phyloP scores from a whole-genome alignment of 345 rosid species.

The Aquilaria yunnanensis region DNA sequence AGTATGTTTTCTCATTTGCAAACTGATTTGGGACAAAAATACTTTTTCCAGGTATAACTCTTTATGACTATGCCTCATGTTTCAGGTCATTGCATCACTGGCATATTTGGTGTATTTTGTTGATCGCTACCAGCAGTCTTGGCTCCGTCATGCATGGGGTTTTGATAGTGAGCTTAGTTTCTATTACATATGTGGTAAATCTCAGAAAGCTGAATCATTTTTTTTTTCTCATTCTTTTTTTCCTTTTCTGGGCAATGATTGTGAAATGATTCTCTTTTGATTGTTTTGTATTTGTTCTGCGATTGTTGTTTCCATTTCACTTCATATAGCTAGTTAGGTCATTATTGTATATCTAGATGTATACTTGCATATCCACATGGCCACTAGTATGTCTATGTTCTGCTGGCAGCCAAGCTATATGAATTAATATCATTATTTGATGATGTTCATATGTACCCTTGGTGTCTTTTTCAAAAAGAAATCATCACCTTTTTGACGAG shows the following conservation, averaged over 20 bases:
- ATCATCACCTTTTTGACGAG: no score
- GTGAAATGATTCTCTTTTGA: no score
- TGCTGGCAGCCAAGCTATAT: no score
- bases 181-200: conserved; percentile 95
- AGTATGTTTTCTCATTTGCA: not conserved
- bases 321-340: not conserved
- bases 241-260: no score
- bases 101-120: conserved; percentile 81
- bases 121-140: conserved; percentile 67
- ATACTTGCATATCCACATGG: not conserved
- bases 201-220: conserved; percentile 17
- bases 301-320: no score
- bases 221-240: no score
- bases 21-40: not conserved
- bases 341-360: not conserved
- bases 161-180: conserved; percentile 82
- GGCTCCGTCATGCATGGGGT: conserved; percentile 91
- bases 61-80: conserved; percentile 3
- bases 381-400: not conserved
- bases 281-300: no score
- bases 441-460: no score
- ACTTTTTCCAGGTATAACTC: not conserved
- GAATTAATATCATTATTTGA: no score
- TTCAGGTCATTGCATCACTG: conserved; percentile 82
- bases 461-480: no score